Evolutionary conservation across 2,329 filamentous ascomycete genomes (phyloP).

Genomic region (Aspergillus spinulosporus): DNA sequence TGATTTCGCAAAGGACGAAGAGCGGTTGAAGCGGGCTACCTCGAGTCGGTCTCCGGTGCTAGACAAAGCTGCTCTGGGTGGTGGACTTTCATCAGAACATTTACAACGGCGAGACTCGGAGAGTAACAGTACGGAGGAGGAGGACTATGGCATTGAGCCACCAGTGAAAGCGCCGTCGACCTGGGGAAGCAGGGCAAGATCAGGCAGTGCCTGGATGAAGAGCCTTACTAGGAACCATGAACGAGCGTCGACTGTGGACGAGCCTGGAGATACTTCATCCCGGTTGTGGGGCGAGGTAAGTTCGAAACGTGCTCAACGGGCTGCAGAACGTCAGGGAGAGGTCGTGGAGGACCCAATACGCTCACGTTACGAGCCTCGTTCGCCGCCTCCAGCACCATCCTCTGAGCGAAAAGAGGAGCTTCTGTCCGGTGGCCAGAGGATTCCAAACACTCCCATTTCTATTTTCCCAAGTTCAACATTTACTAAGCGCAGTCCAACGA

Average conservation of each 20-base stretch:
- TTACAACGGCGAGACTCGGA: constrained; percentile 39
- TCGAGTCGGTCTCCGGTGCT: constrained; percentile 42
- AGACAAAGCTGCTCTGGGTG: constrained; percentile 33
- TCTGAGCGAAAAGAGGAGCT: constrained; percentile 21
- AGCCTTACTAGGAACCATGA: constrained; percentile 29
- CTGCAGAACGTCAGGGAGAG: constrained; percentile 23
- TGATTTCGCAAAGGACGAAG: constrained; percentile 41
- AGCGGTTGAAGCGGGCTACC: constrained; percentile 42
- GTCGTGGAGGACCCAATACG: constrained; percentile 25
- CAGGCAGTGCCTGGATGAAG: constrained; percentile 38
- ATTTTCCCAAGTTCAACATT: constrained; percentile 37
- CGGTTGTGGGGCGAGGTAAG: constrained; percentile 29
- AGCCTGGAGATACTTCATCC: constrained; percentile 18
- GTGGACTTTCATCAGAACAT: constrained; percentile 38
- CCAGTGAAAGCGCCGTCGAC: constrained; percentile 39
- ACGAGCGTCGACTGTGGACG: constrained; percentile 22
- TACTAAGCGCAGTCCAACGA: constrained; percentile 32
- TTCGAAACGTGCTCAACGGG: constrained; percentile 29
- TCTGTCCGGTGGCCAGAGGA: constrained; percentile 27
- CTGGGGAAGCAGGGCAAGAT: constrained; percentile 39
- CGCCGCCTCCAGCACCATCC: constrained; percentile 17
- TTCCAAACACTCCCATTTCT: constrained; percentile 42
- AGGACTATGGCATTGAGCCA: constrained; percentile 29
- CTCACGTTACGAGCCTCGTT: constrained; percentile 15
- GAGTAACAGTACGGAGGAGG: constrained; percentile 20